Conservation (phyloP, 192 early-diverging fungal species). For the Linnemannia hyalina region DNA sequence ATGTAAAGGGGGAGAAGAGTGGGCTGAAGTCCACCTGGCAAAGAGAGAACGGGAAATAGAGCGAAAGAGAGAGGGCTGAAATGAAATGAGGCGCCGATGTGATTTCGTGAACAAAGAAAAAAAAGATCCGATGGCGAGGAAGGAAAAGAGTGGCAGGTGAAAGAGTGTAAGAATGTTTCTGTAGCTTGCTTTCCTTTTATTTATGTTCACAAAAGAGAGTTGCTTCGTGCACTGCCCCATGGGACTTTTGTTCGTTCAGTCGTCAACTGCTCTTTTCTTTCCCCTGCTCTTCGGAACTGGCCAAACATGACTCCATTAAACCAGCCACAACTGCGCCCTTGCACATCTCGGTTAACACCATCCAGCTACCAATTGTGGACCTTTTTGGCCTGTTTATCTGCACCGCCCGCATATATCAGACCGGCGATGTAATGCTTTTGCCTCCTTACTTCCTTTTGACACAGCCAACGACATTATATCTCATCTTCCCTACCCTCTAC, state of each 20-base stretch:
- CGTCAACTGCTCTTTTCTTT: neutral
- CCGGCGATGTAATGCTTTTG: too few relatives aligned
- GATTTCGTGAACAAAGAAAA: too few relatives aligned
- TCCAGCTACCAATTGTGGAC: neutral
- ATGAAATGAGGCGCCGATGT: too few relatives aligned
- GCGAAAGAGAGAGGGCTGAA: neutral
- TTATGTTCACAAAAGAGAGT: neutral
- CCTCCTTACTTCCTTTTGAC: too few relatives aligned
- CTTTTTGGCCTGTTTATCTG: too few relatives aligned
- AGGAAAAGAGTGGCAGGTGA: neutral
- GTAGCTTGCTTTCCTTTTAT: neutral
- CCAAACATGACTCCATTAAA: neutral
- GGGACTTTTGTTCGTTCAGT: neutral
- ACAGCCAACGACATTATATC: too few relatives aligned
- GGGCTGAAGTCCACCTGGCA: neutral
- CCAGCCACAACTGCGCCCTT: conserved; percentile 1
- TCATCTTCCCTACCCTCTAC: too few relatives aligned
- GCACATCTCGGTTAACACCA: neutral
- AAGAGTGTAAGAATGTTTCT: neutral
- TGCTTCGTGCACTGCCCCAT: neutral
- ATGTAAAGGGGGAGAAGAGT: neutral
- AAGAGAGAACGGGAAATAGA: neutral
- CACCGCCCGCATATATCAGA: too few relatives aligned
- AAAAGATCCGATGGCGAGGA: neutral
- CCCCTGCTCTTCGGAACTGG: neutral